Base-by-base conservation (phyloP, 176 grass and related monocot genomes). In the Zea mays region DNA sequence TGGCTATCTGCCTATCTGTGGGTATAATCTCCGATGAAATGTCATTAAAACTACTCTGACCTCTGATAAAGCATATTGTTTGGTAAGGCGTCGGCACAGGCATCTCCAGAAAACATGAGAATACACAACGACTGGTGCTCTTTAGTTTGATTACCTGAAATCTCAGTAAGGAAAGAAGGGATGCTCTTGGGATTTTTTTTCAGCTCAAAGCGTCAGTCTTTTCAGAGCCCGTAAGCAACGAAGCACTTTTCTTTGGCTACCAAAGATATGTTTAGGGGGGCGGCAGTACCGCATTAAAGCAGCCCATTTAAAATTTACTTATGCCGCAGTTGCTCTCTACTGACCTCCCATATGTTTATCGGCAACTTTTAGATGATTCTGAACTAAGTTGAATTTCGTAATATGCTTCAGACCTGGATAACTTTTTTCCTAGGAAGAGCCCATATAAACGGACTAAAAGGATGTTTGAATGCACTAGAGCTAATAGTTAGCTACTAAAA, bases 241-340 rank as follows among this genome's bases (percentile, higher is more conserved):
- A 33, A 51, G 19, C 7, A 45, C 16, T 79, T 47, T 27, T 46
- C 64, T 79, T 78, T 11, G 78, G 57, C 38, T 77, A 47, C 68
- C 34, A 71, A 2, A 33, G 58, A 49, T 16, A 62, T 8, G 11
- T 50, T 8, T 13, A 47, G 7, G 5, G 33, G n/a, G 48, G 33
- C 4, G 11, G 65, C 51, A 50, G 52, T 5, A 6, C 4, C 7
- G 65, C 51, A 50, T 63, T 5, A 6, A 10, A 52, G 4, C 7
- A 70, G 19, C 12, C 19, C 15, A 63, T 65, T 43, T 37, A 17
- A 55, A 45, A 72, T 56, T 55, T 52, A 42, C 14, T 11, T 64
- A 49, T 19, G 34, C 44, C 13, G 69, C 69, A 73, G 33, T 63
- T 78, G 46, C 37, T 78, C 37, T 78, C 19, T 71, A 52, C 61